Evolutionary conservation across 2,329 filamentous ascomycete species (phyloP), one percentile per base, ranked within the genome.

Genomic region (Davidsoniella virescens): DNA sequence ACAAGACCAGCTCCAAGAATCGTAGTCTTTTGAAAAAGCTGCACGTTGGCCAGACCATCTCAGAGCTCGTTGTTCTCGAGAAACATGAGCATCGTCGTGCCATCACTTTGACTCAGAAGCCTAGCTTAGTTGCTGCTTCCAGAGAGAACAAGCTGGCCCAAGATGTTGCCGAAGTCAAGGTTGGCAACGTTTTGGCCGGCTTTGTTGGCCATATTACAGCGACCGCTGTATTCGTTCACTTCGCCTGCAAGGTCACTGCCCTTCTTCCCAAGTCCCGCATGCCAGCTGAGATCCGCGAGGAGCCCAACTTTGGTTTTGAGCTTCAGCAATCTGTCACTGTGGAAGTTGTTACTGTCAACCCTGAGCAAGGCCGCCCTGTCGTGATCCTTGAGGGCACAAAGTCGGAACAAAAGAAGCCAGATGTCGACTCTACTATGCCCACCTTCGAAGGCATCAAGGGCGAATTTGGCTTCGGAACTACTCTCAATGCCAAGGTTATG

Each of bases 161-260:
- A 16, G 74, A 66, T 41, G 82, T 92, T 50, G 79, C 83, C 18
- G 78, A 90, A 56, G 73, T 87, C 17, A 75, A 78, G 55, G 73
- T 82, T 55, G 84, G 84, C 26, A 71, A 76, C 33, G 67, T 78
- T 20, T 74, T 87, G 6, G 75, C 78, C 52, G 90, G 88, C 5
- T 94, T 90, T 58, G 78, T 98, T 23, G 80, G 82, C 53, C 93
- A 92, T 59, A 82, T 94, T 48, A 88, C 86, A 0, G 68, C 76
- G 2, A 84, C 82, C 7, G 87, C 84, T 41, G 72, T 88, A 9
- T 96, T 94, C 59, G 76, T 95, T n/a, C 82, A 93, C 59, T 95
- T 95, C 62, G 78, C 80, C 39, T 83, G 80, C 57, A 78, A 76
- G 33, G 66, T 94, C 16, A 83, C 79, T 43, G 90, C 85, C 12